These are phyloP conservation scores for Cordyceps sp. DNA, from an alignment of 2,329 filamentous ascomycete species.

Conservation along the genomic window DNA sequence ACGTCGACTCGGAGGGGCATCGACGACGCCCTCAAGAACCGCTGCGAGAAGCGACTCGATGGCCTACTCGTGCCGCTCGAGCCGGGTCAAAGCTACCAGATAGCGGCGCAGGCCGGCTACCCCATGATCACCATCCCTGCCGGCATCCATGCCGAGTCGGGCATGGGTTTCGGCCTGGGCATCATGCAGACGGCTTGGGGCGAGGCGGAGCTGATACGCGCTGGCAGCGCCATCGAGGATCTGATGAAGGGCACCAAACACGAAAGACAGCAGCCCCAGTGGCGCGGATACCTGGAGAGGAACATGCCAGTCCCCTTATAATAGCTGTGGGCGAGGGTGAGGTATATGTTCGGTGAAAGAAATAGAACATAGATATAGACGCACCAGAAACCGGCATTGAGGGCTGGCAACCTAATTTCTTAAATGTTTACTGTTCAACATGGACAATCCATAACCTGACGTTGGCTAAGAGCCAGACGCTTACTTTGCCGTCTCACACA, in stretches of 20 bases:
- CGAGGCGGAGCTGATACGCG: slow-evolving; percentile 40
- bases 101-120: slow-evolving; percentile 62
- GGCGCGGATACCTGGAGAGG: slow-evolving; percentile 31
- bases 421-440: no score
- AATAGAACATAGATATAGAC: no score
- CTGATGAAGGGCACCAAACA: slow-evolving; percentile 28
- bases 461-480: no score
- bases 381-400: no score
- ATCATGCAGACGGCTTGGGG: slow-evolving; percentile 44
- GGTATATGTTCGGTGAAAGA: no score
- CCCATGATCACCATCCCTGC: slow-evolving; percentile 55
- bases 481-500: no score
- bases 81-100: slow-evolving; percentile 49
- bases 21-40: slow-evolving; percentile 40
- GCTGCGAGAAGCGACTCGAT: slow-evolving; percentile 26
- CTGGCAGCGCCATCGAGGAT: slow-evolving; percentile 47
- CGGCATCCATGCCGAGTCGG: slow-evolving; percentile 33
- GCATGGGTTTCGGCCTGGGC: slow-evolving; percentile 45
- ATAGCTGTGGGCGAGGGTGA: no score
- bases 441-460: no score
- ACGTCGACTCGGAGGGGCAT: slow-evolving; percentile 49
- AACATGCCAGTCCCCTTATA: no score
- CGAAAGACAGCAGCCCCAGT: slow-evolving; percentile 31
- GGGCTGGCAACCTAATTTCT: no score
- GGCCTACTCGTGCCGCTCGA: slow-evolving; percentile 53